phyloP scores from a whole-genome alignment of 164 flowering plant genomes.

The Umbellularia californica region DNA sequence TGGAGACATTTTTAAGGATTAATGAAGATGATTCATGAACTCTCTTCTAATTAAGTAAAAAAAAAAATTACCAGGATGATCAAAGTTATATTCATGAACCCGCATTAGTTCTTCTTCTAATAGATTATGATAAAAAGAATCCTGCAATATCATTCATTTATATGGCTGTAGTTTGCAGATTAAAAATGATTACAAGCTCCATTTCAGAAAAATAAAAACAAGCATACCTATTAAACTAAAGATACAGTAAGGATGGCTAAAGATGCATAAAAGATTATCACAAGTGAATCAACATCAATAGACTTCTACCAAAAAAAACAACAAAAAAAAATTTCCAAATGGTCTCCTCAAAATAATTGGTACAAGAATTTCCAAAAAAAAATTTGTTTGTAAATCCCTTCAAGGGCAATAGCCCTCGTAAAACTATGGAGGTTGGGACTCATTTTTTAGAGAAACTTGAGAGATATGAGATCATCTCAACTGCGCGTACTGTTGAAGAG shows the following conservation, averaged over 20 bases:
- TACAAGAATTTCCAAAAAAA: no score
- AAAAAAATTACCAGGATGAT: constrained; percentile 69
- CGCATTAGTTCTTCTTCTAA: constrained; percentile 62
- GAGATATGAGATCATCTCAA: no score
- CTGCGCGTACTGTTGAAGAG: no score
- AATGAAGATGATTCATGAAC: background rate
- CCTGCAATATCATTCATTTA: constrained; percentile 43
- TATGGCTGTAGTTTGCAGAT: background rate
- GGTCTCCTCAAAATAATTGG: no score
- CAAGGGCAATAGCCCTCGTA: no score
- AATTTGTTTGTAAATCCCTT: no score
- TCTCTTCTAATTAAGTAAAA: background rate
- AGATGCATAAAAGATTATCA: background rate
- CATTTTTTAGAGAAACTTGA: no score
- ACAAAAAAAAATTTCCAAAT: no score
- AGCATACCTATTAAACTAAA: background rate
- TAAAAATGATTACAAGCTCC: background rate
- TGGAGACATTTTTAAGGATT: background rate
- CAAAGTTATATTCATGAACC: constrained; percentile 94
- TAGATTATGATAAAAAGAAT: constrained; percentile 86
- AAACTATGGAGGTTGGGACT: no score
- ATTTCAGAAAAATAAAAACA: background rate
- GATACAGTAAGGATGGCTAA: background rate
- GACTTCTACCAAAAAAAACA: constrained; percentile 18
- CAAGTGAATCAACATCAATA: background rate